Evolutionary conservation across 2,329 filamentous ascomycete species (phyloP), one percentile per base, ranked within the genome.

Genomic region (Pyrenochaeta sp.): DNA sequence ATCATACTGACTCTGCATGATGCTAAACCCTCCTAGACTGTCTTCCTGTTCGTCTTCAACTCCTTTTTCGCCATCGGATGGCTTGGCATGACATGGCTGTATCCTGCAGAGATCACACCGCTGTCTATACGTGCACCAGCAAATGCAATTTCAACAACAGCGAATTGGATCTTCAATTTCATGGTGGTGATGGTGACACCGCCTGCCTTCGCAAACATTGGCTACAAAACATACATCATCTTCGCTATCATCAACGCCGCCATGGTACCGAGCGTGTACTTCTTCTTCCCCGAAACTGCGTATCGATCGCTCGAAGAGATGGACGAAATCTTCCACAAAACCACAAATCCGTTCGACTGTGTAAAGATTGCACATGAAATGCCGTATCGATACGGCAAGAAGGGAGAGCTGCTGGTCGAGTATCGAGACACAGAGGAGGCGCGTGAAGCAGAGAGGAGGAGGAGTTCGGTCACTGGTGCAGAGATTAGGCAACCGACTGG

Each of bases 1-100:
- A 15, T 10, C 39, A 36, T 15, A 46, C 37, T 1, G 36, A 43
- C 3, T n/a, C 22, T 7, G 5, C 43, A 27, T 28, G 22, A 36
- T 34, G 2, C 40, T 71, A 61, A 64, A 22, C 30, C 66, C 65
- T n/a, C 45, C 0, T 46, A 70, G 59, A 73, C 93, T 84, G 91
- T 96, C 61, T 94, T 96, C 82, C 93, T 96, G 73, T 90, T 90
- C 80, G 90, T 96, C 80, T 95, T 93, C 84, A 93, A 96, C 83
- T 92, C 91, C 83, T 95, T 90, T 84, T 96, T 96, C 76, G 92
- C 92, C 59, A 87, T 87, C 63, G 96, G 92, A 64, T 96, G 92
- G 92, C 83, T 69, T 81, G 85, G 86, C 76, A 84, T 71, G 86
- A 96, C 73, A 90, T 95, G 73, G 74, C 58, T 76, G 0, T 78